Evolutionary conservation across 2,329 filamentous ascomycete species (phyloP), one percentile per base, ranked within the genome.

Genomic region (Raffaelea albimanens): DNA sequence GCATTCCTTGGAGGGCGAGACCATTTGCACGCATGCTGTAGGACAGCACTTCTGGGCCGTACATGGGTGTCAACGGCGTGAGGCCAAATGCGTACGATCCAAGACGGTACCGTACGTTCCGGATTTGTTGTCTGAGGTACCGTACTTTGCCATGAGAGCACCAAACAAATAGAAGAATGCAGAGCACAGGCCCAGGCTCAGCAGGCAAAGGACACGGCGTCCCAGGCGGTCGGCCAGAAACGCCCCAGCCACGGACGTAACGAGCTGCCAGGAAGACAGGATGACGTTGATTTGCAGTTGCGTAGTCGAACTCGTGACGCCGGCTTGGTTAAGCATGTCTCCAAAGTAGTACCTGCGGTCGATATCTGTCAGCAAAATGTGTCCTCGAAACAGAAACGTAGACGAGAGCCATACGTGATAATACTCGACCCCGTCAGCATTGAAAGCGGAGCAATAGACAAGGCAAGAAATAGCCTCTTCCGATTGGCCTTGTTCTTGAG

Each of bases 71-170:
- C 14, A 73, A 63, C 46, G 68, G 68, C 20, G 70, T 71, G 63
- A 69, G 72, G 20, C 67, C 69, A 48, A 77, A 59, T 1, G 71
- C 73, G 60, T 69, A 78, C 23, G 73, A 64, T 49, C 71, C 69
- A 1, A 71, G 18, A 78, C 38, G 23, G 46, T 48, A 25, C 34
- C 46, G 19, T 48, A 48, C 25, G 45, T 20, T 16, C 46, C 46
- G 3, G 42, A 45, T 3, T 31, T 45, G 43, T 43, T 22, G 7
- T 2, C 31, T 38, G 36, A 42, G 10, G 19, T 29, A 21, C 44
- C 49, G 20, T 44, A 65, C 4, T 67, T 68, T 14, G 72, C 63
- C 10, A 71, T 73, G 60, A 78, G 69, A 47, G 66, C 70, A n/a
- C 45, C 49, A 38, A 50, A 34, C 20, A 29, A 19, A 29, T 48